Evolutionary conservation across 345 rosid species (phyloP).

Genomic region (Citrus australasica): DNA sequence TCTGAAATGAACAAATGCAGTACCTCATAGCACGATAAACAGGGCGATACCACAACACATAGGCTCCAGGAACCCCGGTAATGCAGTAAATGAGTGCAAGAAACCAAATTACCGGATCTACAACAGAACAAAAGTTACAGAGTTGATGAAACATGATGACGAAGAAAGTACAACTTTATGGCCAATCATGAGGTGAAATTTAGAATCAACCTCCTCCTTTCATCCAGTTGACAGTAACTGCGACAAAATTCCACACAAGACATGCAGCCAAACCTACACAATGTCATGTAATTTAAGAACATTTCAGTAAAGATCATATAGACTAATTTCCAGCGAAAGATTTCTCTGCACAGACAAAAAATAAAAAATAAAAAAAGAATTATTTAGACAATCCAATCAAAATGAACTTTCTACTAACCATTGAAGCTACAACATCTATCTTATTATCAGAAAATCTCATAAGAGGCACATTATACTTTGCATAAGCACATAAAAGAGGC

Average conservation of each 20-base stretch:
- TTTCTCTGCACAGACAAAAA: neutral
- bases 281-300: constrained; percentile 1
- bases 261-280: constrained; percentile 71
- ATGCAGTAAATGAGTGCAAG: constrained; percentile 89
- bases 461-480: neutral
- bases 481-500: neutral
- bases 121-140: constrained; percentile 19
- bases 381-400: neutral
- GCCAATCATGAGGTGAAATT: constrained; percentile 2
- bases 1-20: neutral
- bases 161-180: neutral
- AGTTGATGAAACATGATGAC: neutral
- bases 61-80: constrained; percentile 88
- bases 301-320: constrained; percentile 8
- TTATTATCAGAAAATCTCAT: neutral
- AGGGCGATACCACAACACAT: constrained; percentile 91
- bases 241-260: constrained; percentile 86
- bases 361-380: neutral
- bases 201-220: constrained; percentile 73
- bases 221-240: constrained; percentile 84
- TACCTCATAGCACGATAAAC: constrained; percentile 98
- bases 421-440: constrained; percentile 3
- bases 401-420: neutral
- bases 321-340: neutral
- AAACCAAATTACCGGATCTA: constrained; percentile 93